Base-by-base conservation (phyloP, 2,329 filamentous ascomycete species). In the Epichloe festucae region DNA sequence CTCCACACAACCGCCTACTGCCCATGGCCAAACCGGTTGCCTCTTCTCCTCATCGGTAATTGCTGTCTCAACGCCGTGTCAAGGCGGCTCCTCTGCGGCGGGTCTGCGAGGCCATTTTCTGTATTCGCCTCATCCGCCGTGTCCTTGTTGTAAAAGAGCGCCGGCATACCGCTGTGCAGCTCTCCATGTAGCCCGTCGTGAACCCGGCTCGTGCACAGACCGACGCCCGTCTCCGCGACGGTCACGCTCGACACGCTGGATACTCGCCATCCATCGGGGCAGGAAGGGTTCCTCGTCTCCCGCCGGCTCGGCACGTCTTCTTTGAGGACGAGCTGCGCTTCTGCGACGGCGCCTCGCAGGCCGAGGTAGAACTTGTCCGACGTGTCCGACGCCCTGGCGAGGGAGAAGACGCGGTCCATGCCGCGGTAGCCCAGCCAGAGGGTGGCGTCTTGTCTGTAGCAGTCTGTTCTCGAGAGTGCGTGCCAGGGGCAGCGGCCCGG, bases 311-410 rank as follows among this genome's bases (percentile, higher is more conserved):
- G 27, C 27, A 64, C 19, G 39, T 66, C 62, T 12, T 60, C 58
- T 5, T 58, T 57, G 2, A 67, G 60, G n/a, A 52, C 53, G 8
- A 63, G 55, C 19, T 60, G 61, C 49, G 72, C 66, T 55, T 79
- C 74, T 6, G 73, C 63, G 2, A 79, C 62, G 5, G 67, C 67
- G 10, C 73, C 74, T 4, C 71, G 68, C 11, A 78, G 63, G 3
- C 76, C 76, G 12, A 72, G 68, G 60, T 76, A 78, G 43, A 79
- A 67, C 7, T 68, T 71, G 3, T 70, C 67, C 0, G 74, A 73
- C 5, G 69, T 46, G 50, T 76, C 73, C 0, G 72, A 73, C 0
- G 71, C 62, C 46, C 73, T 73, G 10, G 72, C 69, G 1, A 79
- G 65, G 8, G 72, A 72, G 62, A 74, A 74, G 21, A 78, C 57